phyloP scores from a whole-genome alignment of 106 monocot species.

The Cymbidium sinense region DNA sequence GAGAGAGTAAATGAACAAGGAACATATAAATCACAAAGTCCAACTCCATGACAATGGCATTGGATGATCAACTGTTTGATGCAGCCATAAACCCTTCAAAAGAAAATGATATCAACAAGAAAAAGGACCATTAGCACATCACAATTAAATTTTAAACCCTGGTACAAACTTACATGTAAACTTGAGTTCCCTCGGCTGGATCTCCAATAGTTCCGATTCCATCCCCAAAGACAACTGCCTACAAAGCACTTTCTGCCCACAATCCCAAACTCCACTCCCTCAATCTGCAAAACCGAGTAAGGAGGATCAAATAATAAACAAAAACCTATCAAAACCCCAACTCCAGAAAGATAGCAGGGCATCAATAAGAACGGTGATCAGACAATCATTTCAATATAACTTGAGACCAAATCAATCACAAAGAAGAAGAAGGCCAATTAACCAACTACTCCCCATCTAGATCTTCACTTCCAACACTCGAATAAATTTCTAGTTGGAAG shows the following conservation, averaged over 20 bases:
- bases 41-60: neutral
- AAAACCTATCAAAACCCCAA: neutral
- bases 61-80: neutral
- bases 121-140: neutral
- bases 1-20: too few relatives aligned
- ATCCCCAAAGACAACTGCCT: neutral
- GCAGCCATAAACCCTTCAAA: neutral
- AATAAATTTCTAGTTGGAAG: neutral
- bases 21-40: too few relatives aligned
- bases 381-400: neutral
- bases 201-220: slow-evolving; percentile 25
- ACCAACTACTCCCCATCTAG: neutral
- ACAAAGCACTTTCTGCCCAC: neutral
- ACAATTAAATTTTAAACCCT: neutral
- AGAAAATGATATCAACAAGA: neutral
- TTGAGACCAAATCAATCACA: neutral
- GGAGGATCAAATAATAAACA: neutral
- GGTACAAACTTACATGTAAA: slow-evolving; percentile 24
- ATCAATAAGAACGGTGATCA: neutral
- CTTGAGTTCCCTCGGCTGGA: slow-evolving; percentile 31
- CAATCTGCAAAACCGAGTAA: neutral
- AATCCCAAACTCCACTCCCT: neutral
- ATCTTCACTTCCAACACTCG: neutral
- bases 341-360: neutral
- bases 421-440: neutral